Evolutionary conservation across 2,329 filamentous ascomycete genomes (phyloP).

Genomic region (Ophiosphaerella herpotricha): DNA sequence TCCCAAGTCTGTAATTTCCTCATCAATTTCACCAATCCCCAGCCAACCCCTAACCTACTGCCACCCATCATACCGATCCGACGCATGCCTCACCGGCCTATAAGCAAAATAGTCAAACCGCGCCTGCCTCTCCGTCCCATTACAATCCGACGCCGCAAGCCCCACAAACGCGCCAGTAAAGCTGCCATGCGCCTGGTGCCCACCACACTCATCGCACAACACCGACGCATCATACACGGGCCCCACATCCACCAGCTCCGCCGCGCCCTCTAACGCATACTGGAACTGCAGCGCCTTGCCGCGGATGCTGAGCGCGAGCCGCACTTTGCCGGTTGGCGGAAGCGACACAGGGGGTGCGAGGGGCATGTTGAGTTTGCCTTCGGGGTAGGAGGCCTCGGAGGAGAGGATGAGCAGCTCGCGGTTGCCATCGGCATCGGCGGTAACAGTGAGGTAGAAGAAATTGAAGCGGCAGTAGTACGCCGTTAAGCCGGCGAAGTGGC

Average conservation of each 20-base stretch:
- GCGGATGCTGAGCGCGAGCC: constrained; percentile 57
- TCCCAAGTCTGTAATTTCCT: no score
- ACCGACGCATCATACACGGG: constrained; percentile 64
- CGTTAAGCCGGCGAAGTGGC: constrained; percentile 64
- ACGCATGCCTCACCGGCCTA: constrained; percentile 32
- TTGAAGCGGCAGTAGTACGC: constrained; percentile 69
- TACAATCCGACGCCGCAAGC: constrained; percentile 39
- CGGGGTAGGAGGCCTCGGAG: constrained; percentile 62
- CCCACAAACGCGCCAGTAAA: constrained; percentile 62
- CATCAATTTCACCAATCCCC: no score
- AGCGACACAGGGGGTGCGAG: constrained; percentile 53
- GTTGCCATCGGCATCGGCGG: constrained; percentile 60
- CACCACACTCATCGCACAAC: constrained; percentile 66
- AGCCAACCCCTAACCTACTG: no score
- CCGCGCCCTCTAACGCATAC: constrained; percentile 56
- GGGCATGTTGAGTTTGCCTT: constrained; percentile 54
- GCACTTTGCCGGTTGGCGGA: constrained; percentile 61
- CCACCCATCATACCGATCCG: constrained; percentile 38
- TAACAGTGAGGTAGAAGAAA: constrained; percentile 67
- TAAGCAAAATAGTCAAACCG: constrained; percentile 42
- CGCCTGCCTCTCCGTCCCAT: constrained; percentile 33
- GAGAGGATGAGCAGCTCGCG: constrained; percentile 63
- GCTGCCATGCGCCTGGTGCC: constrained; percentile 64
- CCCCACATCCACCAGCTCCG: constrained; percentile 55
- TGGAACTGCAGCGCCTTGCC: constrained; percentile 61